These are phyloP conservation scores for Saprolegnia diclina DNA, from an alignment of 352 stramenopile genomes.

Conservation along the genomic window DNA sequence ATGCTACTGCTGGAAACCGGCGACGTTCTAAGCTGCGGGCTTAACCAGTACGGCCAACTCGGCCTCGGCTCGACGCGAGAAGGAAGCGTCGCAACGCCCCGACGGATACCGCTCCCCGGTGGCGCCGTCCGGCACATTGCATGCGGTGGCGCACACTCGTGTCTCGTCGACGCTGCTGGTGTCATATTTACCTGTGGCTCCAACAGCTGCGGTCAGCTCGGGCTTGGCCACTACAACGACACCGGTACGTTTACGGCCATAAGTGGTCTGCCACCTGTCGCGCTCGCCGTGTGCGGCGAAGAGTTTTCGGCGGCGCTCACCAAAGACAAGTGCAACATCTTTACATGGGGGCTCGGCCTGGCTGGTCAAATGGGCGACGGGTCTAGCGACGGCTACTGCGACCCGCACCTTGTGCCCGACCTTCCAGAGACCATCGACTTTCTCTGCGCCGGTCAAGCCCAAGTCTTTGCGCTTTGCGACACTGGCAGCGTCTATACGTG, in stretches of 20 bases:
- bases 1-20: not conserved
- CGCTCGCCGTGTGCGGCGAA: constrained; percentile 10
- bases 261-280: not conserved
- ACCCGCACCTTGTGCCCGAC: not conserved
- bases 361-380: constrained; percentile 15
- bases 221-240: constrained; percentile 2
- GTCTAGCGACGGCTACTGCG: not conserved
- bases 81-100: not conserved
- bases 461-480: constrained; percentile 8
- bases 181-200: not conserved
- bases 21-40: not conserved
- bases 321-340: not conserved
- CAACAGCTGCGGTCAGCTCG: constrained; percentile 17
- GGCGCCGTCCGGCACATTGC: constrained; percentile 15
- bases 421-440: not conserved
- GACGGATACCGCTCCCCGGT: not conserved
- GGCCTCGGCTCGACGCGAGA: not conserved
- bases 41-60: constrained; percentile 22
- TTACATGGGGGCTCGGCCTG: constrained; percentile 9
- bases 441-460: constrained; percentile 1
- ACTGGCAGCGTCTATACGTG: constrained; percentile 5
- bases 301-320: constrained; percentile 8
- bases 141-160: constrained; percentile 22
- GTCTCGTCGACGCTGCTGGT: constrained; percentile 10
- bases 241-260: not conserved